Evolutionary conservation across 2,329 filamentous ascomycete species (phyloP).

Genomic region (Nectriaceae sp.): DNA sequence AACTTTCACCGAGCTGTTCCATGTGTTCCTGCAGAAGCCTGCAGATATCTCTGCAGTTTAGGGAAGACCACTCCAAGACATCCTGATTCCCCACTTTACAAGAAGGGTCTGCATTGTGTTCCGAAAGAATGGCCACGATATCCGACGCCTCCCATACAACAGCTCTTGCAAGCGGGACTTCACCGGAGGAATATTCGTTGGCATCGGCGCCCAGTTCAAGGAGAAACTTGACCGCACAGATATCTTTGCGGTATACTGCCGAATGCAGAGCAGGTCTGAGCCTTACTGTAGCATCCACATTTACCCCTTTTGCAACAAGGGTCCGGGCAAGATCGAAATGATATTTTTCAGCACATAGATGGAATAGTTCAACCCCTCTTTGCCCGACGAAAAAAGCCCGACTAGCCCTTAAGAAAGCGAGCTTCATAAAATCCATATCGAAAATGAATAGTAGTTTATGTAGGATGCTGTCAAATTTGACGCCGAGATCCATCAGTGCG

Average conservation of each 20-base stretch:
- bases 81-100: slow-evolving; percentile 1
- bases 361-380: no score
- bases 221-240: not conserved
- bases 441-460: not conserved
- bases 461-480: not conserved
- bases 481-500: slow-evolving; percentile 1
- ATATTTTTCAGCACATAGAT: no score
- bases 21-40: no score
- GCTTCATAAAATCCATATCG: slow-evolving; percentile 1
- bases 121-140: not conserved
- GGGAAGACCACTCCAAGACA: not conserved
- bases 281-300: no score
- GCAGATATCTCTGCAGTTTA: no score
- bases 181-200: not conserved
- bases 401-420: not conserved
- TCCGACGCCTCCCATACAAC: not conserved
- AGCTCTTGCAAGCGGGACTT: not conserved
- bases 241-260: not conserved
- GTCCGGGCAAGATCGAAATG: no score
- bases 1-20: no score
- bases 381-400: not conserved
- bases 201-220: not conserved
- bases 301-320: not conserved
- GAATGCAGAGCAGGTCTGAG: not conserved
- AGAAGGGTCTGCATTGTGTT: not conserved